These are phyloP conservation scores for Blepharisma japonicum DNA, from an alignment of 73 alveolate species.

Conservation along the genomic window DNA sequence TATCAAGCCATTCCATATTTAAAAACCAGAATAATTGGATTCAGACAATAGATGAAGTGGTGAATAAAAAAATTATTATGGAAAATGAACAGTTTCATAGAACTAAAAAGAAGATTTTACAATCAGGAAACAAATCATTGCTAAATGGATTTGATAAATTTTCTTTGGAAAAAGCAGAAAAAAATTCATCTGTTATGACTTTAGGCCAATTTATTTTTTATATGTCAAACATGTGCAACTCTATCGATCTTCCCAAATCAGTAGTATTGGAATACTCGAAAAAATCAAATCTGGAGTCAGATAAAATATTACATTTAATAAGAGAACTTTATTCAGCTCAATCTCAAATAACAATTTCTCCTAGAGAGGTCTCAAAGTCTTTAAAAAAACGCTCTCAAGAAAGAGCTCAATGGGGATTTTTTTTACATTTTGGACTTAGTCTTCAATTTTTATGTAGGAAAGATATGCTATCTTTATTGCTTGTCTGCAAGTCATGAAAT, in stretches of 20 bases:
- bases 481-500: constrained; percentile 8
- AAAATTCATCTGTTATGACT: constrained; percentile 11
- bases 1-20: background rate
- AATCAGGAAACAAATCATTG: background rate
- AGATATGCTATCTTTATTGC: background rate
- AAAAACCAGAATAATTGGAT: background rate
- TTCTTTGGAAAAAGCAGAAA: background rate
- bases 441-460: background rate
- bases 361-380: background rate
- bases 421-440: background rate
- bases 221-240: background rate
- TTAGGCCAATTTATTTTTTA: background rate
- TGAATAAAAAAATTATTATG: background rate
- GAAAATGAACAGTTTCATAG: background rate
- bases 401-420: constrained; percentile 20
- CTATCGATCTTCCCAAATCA: background rate
- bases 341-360: background rate
- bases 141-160: background rate
- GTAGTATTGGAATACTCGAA: background rate
- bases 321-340: background rate
- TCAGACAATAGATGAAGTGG: background rate
- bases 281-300: constrained; percentile 10
- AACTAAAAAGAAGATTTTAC: background rate
- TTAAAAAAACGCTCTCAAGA: background rate
- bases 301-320: background rate